Base-by-base conservation (phyloP, 192 early-diverging fungal species). In the Gigaspora rosea region DNA sequence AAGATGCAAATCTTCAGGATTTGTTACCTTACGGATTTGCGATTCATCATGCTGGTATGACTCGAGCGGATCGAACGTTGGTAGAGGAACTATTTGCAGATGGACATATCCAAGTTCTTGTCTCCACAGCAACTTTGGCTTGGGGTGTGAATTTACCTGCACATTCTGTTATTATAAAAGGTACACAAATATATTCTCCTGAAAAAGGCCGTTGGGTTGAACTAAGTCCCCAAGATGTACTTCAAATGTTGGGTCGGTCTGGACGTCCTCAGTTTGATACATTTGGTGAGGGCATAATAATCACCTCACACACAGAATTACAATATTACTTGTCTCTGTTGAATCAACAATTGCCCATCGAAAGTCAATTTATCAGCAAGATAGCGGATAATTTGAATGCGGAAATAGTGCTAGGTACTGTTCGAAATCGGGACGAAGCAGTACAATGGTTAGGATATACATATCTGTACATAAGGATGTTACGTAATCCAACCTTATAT, bases 101-200 rank as follows among this genome's bases (percentile, higher is more conserved):
- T 71, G 92, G 95, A 3, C 94, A 95, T 73, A 86, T 99, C 69
- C 91, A 95, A 80, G 95, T 98, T 8, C 87, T 99, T 46, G 94
- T 95, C 54, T 97, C 95, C 16, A 99, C 97, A 10, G 97, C 97
- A 7, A 99, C 97, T 0, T 84, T 99, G 65, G 97, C 97, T 54
- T 99, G 97, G 97, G 97, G 97, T 88, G 97, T 99, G 74, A 99
- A 99, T 73, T 87, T 99, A 78, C 97, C 97, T 12, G 97, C 97
- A 11, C 97, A 99, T 76, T 93, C 95, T 7, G 97, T 99, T 58
- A 94, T 99, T 48, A 99, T 99, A 83, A 98, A 97, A 84, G 97
- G 97, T 18, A 99, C 97, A 12, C 96, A 99, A 80, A 92, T 99
- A 64, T 99, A 99, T 80, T 92, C 89, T 47, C 95, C 97, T 13